Percentiles rank a stretch among this genome's conserved stretches.
phyloP scores from a whole-genome alignment of 306 rosid genomes.

The Chamaecrista fasciculata region DNA sequence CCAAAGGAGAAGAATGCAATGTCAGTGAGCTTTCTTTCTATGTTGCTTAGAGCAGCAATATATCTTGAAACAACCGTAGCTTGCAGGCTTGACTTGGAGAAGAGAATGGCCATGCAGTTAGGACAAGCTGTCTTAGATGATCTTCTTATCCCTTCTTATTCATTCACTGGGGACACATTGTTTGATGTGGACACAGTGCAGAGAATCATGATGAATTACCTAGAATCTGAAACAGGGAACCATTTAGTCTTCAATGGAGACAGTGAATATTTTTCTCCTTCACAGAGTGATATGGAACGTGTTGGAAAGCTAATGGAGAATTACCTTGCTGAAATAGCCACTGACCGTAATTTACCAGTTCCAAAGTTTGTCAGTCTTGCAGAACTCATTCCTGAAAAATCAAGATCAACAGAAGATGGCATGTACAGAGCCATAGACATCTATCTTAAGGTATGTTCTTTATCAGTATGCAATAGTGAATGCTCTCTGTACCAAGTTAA shows the following conservation, averaged over 20 bases:
- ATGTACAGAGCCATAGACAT: slow-evolving; percentile 89
- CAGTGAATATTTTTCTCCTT: slow-evolving; percentile 54
- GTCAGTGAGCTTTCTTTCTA: slow-evolving; percentile 83
- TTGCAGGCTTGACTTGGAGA: slow-evolving; percentile 90
- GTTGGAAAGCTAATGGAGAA: slow-evolving; percentile 79
- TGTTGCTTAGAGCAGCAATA: slow-evolving; percentile 79
- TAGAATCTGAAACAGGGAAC: slow-evolving; percentile 44
- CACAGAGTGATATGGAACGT: slow-evolving; percentile 46
- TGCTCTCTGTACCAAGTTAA: background rate
- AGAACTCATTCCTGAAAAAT: slow-evolving; percentile 78
- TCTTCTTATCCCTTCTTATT: slow-evolving; percentile 77
- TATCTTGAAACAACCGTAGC: slow-evolving; percentile 77
- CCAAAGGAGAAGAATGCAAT: slow-evolving; percentile 75
- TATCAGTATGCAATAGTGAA: background rate
- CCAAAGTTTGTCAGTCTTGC: slow-evolving; percentile 61
- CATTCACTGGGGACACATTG: slow-evolving; percentile 60
- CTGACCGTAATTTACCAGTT: slow-evolving; percentile 62
- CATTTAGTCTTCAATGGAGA: slow-evolving; percentile 38
- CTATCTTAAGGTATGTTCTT: slow-evolving; percentile 68
- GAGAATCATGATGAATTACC: slow-evolving; percentile 60
- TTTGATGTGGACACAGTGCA: slow-evolving; percentile 81
- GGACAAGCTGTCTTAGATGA: slow-evolving; percentile 82
- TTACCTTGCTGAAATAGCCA: slow-evolving; percentile 81
- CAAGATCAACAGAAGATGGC: slow-evolving; percentile 77
- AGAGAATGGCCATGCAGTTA: slow-evolving; percentile 71